Base-by-base conservation (phyloP, 805 yeast genomes). In the Nakazawaea ishiwadae region DNA sequence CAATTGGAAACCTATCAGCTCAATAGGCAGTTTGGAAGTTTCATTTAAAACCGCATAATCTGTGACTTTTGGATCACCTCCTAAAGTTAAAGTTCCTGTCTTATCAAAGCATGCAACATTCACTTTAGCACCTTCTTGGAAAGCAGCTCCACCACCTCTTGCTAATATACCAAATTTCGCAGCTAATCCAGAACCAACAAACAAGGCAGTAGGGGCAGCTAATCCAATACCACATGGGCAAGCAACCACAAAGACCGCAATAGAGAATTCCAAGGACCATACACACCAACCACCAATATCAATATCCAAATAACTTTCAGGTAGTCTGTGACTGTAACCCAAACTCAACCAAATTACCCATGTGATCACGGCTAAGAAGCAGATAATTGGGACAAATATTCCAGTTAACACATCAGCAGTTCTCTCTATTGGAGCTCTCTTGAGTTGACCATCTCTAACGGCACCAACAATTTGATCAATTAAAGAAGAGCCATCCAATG, bases 171-270 rank as follows among this genome's bases (percentile, higher is more conserved):
- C 93, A 54, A 77, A 62, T 52, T 79, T 81, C 11, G 93, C 93
- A 28, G 90, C 88, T 38, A 84, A 56, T 0, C 91, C 88, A 14
- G 87, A 69, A 2, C 93, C 93, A 10, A 84, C 88, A 63, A 81
- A 83, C 31, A 84, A 56, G 0, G 93, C 91, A 2, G 91, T 84
- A 1, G 93, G 93, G 1, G 91, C 93, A 18, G 93, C 93, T 17
- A 84, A 64, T 1, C 91, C 93, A 50, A 84, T 75, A 1, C 91
- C 95, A 65, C 93, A 84, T 1, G 95, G 95, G 55, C 95, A 84
- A 0, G 91, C 91, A 38, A 84, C 77, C 2, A 84, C 91, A 61
- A 84, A 83, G 1, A 85, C 91, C 0, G 90, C 76, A 48, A 84
- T 81, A 1, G 89, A 77, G 59, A 84, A 84, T 50, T 83, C 81